Evolutionary conservation across 495 filamentous ascomycete species (phyloP), one percentile per base, ranked within the genome.

Genomic region (Neurospora africana): DNA sequence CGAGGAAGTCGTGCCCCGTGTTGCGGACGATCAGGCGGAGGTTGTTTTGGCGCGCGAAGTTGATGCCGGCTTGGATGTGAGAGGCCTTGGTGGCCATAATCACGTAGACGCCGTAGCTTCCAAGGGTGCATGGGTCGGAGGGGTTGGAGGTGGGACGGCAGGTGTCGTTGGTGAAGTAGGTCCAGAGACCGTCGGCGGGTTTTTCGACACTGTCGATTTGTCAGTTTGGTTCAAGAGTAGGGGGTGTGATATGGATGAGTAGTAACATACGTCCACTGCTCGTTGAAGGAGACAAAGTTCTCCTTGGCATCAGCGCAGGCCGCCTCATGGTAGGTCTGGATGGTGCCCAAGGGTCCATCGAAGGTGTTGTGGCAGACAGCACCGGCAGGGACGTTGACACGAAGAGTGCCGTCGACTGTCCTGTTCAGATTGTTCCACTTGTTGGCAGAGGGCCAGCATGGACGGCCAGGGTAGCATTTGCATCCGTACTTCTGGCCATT

Each of bases 21-120:
- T 90, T 90, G 30, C 87, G 83, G 30, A 91, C 79, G 35, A 90
- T 82, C 8, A 91, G 76, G 30, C 89, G 85, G 69, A 91, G 83
- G 72, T 88, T 88, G 68, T 87, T 81, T 38, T 82, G 69, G 0
- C 81, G 80, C 9, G 86, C 86, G 68, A 89, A 89, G 38, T 82
- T 79, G n/a, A 90, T 76, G 2, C 81, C 84, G 9, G 80, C 79
- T 68, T 80, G 80, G 71, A 87, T 76, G 68, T 90, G 83, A 8
- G 69, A 73, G 10, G 73, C 72, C 0, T 73, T 70, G 21, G 77
- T 81, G 27, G 84, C 86, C 78, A 83, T 82, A 72, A 89, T 82
- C 13, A 84, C 74, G 58, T 77, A 76, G 30, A 77, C 70, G 41
- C 81, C 76, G 87, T 91, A 88, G 75, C 86, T 88, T 4, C 87